Base-by-base conservation (phyloP, 305 asterid species). In the Solanum hybrid region DNA sequence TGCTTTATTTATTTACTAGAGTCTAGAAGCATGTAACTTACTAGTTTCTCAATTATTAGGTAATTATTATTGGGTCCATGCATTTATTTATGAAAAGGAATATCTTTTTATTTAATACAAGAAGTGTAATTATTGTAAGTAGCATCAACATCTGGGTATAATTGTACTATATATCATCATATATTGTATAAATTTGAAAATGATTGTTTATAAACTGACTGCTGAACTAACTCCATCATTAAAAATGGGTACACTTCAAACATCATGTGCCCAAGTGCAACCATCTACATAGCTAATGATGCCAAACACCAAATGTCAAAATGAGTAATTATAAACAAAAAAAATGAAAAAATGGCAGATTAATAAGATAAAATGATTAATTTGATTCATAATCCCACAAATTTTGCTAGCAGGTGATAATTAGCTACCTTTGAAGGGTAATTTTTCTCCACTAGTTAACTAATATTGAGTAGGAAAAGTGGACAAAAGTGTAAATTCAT, bases 151-250 rank as follows among this genome's bases (percentile, higher is more conserved):
- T 17, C 88, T 5, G 39, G 3, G 27, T 45, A 29, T 17, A 84
- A 45, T 45, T 17, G 36, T 83, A 45, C 70, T 22, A 45, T 45
- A 27, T 45, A 45, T 45, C 39, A 41, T 10, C 39, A 45, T 2
- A 45, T 10, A 45, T 15, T 84, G 75, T 84, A 84, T 15, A 29
- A 83, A 29, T 82, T 39, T 5, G 6, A 27, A 29, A 27, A 83
- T 83, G 88, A 83, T 83, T 45, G 75, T 17, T 17, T 45, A 4
- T 51, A 84, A 45, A 3, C 1, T 45, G 88, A 45, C 75, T 29
- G 75, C 75, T 84, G 88, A 84, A 51, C 88, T 45, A 84, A 29
- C 88, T 45, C 75, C 39, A 83, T 45, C 88, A 84, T 45, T 84
- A 29, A 57, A 51, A 45, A 51, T 1, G 61, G 75, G 20, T 51